Evolutionary conservation across 2,329 filamentous ascomycete genomes (phyloP).

Genomic region (Aureobasidium pullulans): DNA sequence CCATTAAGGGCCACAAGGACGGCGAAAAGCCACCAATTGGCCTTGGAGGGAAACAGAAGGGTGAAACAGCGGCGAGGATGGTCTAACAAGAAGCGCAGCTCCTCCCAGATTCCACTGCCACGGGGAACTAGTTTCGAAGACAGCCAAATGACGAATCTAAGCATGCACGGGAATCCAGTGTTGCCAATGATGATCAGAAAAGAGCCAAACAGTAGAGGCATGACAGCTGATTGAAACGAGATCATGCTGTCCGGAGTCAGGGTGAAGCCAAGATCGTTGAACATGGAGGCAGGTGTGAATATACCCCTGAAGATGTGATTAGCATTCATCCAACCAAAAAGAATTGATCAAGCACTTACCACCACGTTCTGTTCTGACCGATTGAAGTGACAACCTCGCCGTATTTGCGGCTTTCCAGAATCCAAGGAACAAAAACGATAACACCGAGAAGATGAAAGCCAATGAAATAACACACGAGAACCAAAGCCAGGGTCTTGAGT

Average conservation of each 20-base stretch:
- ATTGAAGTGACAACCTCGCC: constrained; percentile 54
- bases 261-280: constrained; percentile 92
- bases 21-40: constrained; percentile 94
- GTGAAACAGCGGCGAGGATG: constrained; percentile 96
- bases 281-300: constrained; percentile 79
- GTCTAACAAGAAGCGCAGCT: constrained; percentile 82
- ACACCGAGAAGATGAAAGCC: constrained; percentile 74
- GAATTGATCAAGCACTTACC: constrained; percentile 37
- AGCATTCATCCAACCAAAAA: background rate
- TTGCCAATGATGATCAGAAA: constrained; percentile 94
- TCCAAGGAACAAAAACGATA: constrained; percentile 72
- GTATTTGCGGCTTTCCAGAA: constrained; percentile 57
- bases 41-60: constrained; percentile 77
- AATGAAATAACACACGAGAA: constrained; percentile 73
- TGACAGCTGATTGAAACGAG: constrained; percentile 71
- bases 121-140: constrained; percentile 58
- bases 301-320: constrained; percentile 49
- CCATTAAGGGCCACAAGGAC: constrained; percentile 76
- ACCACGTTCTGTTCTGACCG: constrained; percentile 69
- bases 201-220: constrained; percentile 67
- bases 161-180: constrained; percentile 89
- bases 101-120: constrained; percentile 73
- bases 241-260: constrained; percentile 91
- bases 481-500: constrained; percentile 72
- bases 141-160: constrained; percentile 87